phyloP scores from a whole-genome alignment of 805 yeast genomes.

The Metschnikowia koreensis region DNA sequence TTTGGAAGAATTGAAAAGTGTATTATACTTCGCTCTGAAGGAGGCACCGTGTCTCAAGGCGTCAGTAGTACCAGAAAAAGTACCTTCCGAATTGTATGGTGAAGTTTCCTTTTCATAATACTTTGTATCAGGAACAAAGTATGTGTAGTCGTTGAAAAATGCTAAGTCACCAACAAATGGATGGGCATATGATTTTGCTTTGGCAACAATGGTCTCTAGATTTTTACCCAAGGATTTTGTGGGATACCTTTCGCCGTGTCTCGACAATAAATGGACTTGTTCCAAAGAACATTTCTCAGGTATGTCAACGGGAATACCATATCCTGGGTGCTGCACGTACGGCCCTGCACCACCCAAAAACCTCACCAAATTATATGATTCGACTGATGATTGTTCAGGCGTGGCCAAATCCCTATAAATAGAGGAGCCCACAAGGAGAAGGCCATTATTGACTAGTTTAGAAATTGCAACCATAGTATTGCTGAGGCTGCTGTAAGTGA shows the following conservation, averaged over 20 bases:
- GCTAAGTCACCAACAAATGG: constrained; percentile 48
- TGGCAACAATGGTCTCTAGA: constrained; percentile 25
- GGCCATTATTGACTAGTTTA: background rate
- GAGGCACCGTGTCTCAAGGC: constrained; percentile 48
- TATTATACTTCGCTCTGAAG: constrained; percentile 49
- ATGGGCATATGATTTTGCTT: constrained; percentile 24
- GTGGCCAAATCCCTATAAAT: background rate
- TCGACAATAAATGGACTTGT: constrained; percentile 58
- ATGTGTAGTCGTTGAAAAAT: constrained; percentile 54
- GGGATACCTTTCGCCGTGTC: constrained; percentile 80
- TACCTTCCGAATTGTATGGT: constrained; percentile 39
- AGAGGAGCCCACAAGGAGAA: background rate
- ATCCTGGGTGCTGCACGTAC: background rate
- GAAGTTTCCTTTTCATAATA: constrained; percentile 51
- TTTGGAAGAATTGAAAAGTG: constrained; percentile 35
- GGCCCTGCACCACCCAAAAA: background rate
- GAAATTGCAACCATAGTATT: background rate
- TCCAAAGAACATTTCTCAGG: background rate
- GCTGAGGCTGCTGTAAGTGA: background rate
- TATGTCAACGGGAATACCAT: background rate
- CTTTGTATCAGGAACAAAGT: constrained; percentile 37
- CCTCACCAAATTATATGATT: background rate
- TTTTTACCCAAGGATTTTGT: constrained; percentile 26
- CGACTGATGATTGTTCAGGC: background rate
- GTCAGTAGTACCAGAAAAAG: constrained; percentile 52